Evolutionary conservation across 106 monocot species (phyloP).

Genomic region (Apostasia ramifera): DNA sequence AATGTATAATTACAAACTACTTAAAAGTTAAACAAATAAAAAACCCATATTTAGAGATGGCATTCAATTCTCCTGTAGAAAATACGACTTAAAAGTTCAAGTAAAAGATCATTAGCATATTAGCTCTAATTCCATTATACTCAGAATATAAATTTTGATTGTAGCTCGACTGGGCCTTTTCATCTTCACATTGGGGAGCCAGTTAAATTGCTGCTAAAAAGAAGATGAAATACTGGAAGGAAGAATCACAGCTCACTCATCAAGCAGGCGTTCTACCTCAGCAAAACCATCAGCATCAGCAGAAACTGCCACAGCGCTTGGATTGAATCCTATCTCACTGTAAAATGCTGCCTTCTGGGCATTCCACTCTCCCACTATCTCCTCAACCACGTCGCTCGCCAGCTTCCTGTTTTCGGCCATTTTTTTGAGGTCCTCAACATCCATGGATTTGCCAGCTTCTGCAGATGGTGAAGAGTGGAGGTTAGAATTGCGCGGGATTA

Average conservation of each 20-base stretch:
- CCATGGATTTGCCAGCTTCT: conserved; percentile 35
- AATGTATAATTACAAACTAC: too few relatives aligned
- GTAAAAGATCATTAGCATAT: too few relatives aligned
- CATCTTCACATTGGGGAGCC: too few relatives aligned
- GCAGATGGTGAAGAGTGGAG: conserved; percentile 2
- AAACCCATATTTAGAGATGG: too few relatives aligned
- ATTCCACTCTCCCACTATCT: conserved; percentile 54
- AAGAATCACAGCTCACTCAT: conserved; percentile 13
- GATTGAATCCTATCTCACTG: conserved; percentile 42
- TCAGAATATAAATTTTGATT: too few relatives aligned
- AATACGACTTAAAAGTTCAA: too few relatives aligned
- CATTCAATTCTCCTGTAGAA: too few relatives aligned
- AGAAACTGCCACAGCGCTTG: conserved; percentile 15
- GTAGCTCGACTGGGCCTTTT: too few relatives aligned
- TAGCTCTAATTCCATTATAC: too few relatives aligned
- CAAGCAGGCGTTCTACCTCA: conserved; percentile 37
- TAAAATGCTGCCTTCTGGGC: conserved; percentile 53
- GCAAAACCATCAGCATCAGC: conserved; percentile 38
- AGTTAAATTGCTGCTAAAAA: background rate
- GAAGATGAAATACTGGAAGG: background rate
- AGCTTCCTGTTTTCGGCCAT: conserved; percentile 29
- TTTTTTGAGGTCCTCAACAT: conserved; percentile 50
- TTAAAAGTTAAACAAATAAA: too few relatives aligned
- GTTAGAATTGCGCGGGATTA: background rate
- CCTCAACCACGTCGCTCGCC: conserved; percentile 28